Conservation (phyloP, 2,329 filamentous ascomycete genomes). For the Trichocomaceae sp. region DNA sequence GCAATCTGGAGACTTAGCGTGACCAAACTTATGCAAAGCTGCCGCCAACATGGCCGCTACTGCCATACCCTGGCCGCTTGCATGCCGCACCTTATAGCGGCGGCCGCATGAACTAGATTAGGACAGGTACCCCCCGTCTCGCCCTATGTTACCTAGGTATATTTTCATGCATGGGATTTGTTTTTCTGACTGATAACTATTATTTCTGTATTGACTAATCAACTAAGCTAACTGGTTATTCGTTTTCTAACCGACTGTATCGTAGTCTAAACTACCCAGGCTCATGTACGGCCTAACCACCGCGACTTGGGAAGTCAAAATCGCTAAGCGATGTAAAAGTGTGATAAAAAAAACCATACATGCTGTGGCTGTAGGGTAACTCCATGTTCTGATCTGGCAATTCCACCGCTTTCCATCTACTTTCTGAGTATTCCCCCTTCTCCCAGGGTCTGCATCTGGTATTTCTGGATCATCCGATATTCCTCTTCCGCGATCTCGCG, state of each 20-base stretch:
- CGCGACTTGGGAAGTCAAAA: background rate
- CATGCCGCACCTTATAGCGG: conserved; percentile 43
- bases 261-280: background rate
- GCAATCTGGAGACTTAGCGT: too few species aligned
- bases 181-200: too few species aligned
- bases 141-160: background rate
- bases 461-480: conserved; percentile 17
- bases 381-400: background rate
- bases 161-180: background rate
- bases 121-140: background rate
- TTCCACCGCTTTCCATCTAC: background rate
- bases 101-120: conserved; percentile 7
- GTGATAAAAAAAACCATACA: background rate
- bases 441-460: conserved; percentile 11
- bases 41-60: conserved; percentile 36
- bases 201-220: background rate
- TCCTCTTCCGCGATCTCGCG: conserved; percentile 21
- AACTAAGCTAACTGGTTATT: background rate
- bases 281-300: background rate
- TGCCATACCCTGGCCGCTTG: conserved; percentile 18
- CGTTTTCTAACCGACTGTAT: background rate
- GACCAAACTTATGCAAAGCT: too few species aligned
- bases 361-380: background rate
- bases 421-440: background rate
- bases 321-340: background rate